These are phyloP conservation scores for Monascus purpureus DNA, from an alignment of 495 filamentous ascomycete genomes.

Conservation along the genomic window DNA sequence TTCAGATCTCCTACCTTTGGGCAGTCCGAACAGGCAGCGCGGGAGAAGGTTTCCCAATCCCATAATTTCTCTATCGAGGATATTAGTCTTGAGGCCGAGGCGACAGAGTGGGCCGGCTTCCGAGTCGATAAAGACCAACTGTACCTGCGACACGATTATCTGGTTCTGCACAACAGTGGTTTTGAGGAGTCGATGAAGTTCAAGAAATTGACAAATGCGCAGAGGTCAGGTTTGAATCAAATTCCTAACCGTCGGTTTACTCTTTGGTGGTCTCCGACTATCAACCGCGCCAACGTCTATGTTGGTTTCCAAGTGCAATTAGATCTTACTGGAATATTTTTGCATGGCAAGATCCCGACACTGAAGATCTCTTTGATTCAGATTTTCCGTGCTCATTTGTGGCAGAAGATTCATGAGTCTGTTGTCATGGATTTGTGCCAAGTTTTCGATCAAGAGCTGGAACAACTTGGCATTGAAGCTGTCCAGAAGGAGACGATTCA, in stretches of 20 bases:
- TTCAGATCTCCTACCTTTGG: conserved; percentile 13
- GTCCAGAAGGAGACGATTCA: conserved; percentile 99
- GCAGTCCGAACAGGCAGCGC: conserved; percentile 3
- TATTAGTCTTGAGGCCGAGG: conserved; percentile 22
- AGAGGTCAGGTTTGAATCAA: conserved; percentile 96
- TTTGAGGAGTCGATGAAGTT: conserved; percentile 90
- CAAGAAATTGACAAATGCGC: conserved; percentile 98
- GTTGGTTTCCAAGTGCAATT: conserved; percentile 97
- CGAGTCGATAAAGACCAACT: conserved; percentile 35
- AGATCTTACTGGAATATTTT: conserved; percentile 97
- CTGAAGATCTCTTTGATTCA: conserved; percentile 98
- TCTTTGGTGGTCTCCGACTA: conserved; percentile 92
- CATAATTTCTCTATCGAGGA: conserved; percentile 23
- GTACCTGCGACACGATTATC: conserved; percentile 32
- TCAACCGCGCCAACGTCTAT: conserved; percentile 45
- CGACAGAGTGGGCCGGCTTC: conserved; percentile 29
- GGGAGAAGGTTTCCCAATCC: conserved; percentile 6
- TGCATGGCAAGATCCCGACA: conserved; percentile 98
- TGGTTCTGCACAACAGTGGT: conserved; percentile 36
- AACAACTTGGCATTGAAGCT: conserved; percentile 91
- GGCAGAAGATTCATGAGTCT: conserved; percentile 99
- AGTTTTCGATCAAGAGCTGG: conserved; percentile 97
- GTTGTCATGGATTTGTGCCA: conserved; percentile 99
- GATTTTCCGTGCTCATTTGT: conserved; percentile 99
- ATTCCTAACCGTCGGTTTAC: conserved; percentile 99